These are phyloP conservation scores for Aplosporella prunicola DNA, from an alignment of 2,329 filamentous ascomycete genomes.

Conservation along the genomic window DNA sequence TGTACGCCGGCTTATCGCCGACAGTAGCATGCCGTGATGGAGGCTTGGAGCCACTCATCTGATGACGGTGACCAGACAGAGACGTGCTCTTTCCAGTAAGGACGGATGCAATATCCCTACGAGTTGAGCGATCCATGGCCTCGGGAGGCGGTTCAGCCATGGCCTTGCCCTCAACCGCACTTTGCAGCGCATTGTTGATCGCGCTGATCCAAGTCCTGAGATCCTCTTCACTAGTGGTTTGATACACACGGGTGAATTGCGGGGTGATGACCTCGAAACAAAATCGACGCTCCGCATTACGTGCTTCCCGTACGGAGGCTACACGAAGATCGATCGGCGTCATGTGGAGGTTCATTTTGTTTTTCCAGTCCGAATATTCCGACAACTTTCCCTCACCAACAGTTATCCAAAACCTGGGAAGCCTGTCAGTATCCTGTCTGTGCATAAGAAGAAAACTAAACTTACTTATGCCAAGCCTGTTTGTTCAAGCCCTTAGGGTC, in stretches of 20 bases:
- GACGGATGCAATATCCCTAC: conserved; percentile 84
- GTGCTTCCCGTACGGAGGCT: conserved; percentile 91
- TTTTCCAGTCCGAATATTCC: conserved; percentile 99
- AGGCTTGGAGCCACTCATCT: conserved; percentile 37
- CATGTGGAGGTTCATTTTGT: conserved; percentile 92
- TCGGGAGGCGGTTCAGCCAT: conserved; percentile 41
- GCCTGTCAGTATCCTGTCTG: not conserved
- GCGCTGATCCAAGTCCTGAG: conserved; percentile 95
- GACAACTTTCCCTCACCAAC: conserved; percentile 93
- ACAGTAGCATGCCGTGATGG: conserved; percentile 84
- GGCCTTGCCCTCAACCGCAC: conserved; percentile 69
- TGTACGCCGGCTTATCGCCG: conserved; percentile 69
- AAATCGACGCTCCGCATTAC: conserved; percentile 88
- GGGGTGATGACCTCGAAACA: conserved; percentile 98
- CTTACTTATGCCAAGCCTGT: conserved; percentile 96
- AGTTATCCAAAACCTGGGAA: conserved; percentile 86
- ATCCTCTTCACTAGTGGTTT: conserved; percentile 94
- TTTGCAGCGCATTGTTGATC: conserved; percentile 95
- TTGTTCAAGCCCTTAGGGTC: conserved; percentile 94
- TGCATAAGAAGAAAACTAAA: conserved; percentile 15
- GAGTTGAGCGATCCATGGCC: conserved; percentile 48
- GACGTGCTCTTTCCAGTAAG: conserved; percentile 86
- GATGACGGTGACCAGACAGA: conserved; percentile 46
- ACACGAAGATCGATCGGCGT: conserved; percentile 95
- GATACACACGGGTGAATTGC: conserved; percentile 90